Conservation (phyloP, 768 basidiomycete species). For the Holtermannia corniformis region DNA sequence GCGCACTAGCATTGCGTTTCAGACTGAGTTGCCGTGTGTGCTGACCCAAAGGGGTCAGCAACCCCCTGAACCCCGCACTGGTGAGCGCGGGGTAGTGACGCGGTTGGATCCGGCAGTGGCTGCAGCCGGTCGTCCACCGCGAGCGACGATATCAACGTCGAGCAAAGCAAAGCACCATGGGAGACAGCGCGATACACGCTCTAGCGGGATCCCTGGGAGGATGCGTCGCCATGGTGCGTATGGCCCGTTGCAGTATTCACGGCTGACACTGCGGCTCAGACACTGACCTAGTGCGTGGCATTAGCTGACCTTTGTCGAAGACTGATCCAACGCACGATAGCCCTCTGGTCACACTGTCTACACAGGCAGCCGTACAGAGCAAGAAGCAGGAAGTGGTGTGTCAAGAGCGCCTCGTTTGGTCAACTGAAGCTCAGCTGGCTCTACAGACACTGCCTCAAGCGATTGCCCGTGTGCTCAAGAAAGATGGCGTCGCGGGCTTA, state of each 20-base stretch:
- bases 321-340: constrained; percentile 43
- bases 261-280: constrained; percentile 16
- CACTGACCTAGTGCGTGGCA: constrained; percentile 36
- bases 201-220: constrained; percentile 84
- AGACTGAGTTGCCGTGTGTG: no score
- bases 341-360: constrained; percentile 84
- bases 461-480: constrained; percentile 63
- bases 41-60: no score
- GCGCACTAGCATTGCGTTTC: no score
- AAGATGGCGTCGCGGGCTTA: constrained; percentile 72
- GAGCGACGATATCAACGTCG: neutral
- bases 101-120: no score
- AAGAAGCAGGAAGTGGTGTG: constrained; percentile 66
- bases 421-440: neutral
- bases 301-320: neutral
- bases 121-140: no score
- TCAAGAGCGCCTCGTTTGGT: neutral
- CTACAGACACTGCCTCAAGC: constrained; percentile 57
- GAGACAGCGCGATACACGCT: constrained; percentile 74
- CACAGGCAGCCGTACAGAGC: constrained; percentile 82
- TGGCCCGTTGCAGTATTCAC: neutral
- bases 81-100: no score
- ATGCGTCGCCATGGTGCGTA: constrained; percentile 78
- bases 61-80: no score
- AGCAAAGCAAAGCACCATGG: no score